These are phyloP conservation scores for Fusarium siculi DNA, from an alignment of 2,329 filamentous ascomycete species.

Conservation along the genomic window DNA sequence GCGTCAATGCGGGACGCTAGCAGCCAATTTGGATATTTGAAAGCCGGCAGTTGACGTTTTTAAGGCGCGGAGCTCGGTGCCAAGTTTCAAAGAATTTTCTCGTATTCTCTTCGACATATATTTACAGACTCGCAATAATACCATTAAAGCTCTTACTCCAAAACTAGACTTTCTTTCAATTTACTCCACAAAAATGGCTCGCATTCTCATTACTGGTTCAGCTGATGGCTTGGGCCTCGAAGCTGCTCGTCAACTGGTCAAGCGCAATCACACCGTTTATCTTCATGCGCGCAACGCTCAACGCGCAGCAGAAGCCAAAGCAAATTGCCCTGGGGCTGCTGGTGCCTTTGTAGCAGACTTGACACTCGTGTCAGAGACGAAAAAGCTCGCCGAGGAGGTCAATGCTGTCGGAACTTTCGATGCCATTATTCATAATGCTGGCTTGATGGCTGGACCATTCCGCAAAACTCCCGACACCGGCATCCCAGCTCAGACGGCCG, in stretches of 20 bases:
- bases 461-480: constrained; percentile 28
- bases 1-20: neutral
- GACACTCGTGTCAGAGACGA: constrained; percentile 24
- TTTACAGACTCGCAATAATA: no score
- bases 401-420: constrained; percentile 36
- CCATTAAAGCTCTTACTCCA: no score
- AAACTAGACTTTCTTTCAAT: rapidly evolving
- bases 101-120: neutral
- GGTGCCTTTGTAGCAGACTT: constrained; percentile 29
- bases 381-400: constrained; percentile 29
- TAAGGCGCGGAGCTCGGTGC: neutral
- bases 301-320: constrained; percentile 29
- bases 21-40: neutral
- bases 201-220: constrained; percentile 40
- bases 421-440: constrained; percentile 36
- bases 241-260: constrained; percentile 36
- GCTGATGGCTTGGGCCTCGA: constrained; percentile 38
- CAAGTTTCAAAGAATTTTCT: neutral
- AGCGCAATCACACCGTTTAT: constrained; percentile 37
- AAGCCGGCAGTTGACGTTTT: neutral
- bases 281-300: constrained; percentile 35
- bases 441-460: constrained; percentile 28
- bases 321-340: constrained; percentile 23
- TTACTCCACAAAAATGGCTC: constrained; percentile 17
- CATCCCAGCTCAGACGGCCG: constrained; percentile 28